Evolutionary conservation across 2,329 filamentous ascomycete genomes (phyloP), one percentile per base, ranked within the genome.

Genomic region (Neopestalotiopsis sp.): DNA sequence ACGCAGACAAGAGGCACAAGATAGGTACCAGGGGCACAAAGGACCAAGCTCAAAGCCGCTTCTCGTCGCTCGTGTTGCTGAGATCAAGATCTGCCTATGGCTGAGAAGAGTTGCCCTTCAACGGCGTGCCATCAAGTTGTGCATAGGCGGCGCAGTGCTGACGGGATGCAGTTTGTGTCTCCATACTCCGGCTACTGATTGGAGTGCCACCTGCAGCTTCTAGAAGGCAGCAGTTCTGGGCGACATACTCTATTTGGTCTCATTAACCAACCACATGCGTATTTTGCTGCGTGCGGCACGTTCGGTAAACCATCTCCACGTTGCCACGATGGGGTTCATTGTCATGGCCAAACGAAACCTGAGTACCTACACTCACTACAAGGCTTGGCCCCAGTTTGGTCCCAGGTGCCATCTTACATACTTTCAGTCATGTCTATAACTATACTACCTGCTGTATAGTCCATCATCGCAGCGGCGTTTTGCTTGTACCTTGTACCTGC

Each of bases 221-320:
- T 62, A 62, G 59, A 62, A 62, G 59, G 59, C 59, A 34, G 32
- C 32, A 53, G 10, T 53, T 53, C 45, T 53, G 45, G 45, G 45
- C 34, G 6, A 38, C 45, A 53, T 53, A 24, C 45, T 53, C 20
- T 53, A 20, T 53, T 5, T 20, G 24, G 24, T 20, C 45, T 53
- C 24, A 53, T 20, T 12, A 20, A 17, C 45, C 45, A 53, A 53
- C 45, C 17, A 53, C 20, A 17, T 53, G n/a, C 45, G 45, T 53
- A n/a, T 17, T 53, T 53, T 53, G 45, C 20, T 20, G 17, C 45
- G 45, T 20, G 45, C 45, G 45, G 45, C 45, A 53, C 45, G 45
- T n/a, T 53, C 45, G 45, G 45, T 53, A 53, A 53, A 10, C 45
- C 17, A 53, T 10, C 34, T 53, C 20, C 45, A 53, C 9, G 17